These are phyloP conservation scores for Calonectria pseudoturangicola DNA, from an alignment of 2,329 filamentous ascomycete genomes.

Conservation along the genomic window DNA sequence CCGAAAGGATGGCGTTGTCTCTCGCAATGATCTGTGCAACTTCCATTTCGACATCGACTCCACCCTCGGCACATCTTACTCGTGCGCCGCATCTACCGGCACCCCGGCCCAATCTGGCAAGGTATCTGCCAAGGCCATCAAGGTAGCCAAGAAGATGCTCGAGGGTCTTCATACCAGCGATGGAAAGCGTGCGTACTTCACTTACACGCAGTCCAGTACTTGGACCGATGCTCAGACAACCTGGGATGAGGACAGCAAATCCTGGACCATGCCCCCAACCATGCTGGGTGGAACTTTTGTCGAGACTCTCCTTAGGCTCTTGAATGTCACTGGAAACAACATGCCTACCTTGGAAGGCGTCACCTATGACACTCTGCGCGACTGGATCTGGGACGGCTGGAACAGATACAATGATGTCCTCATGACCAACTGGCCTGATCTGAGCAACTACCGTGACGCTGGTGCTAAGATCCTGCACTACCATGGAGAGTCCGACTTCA, in stretches of 20 bases:
- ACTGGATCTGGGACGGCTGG: conserved; percentile 29
- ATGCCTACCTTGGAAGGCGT: conserved; percentile 1
- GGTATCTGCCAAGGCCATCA: conserved; percentile 5
- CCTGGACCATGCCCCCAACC: conserved; percentile 17
- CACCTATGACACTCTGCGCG: conserved; percentile 24
- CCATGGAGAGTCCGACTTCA: conserved; percentile 27
- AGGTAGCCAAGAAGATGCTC: conserved; percentile 5
- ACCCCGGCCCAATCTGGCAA: conserved; percentile 12
- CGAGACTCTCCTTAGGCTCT: conserved; percentile 9
- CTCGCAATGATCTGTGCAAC: conserved; percentile 17
- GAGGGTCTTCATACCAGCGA: conserved; percentile 10
- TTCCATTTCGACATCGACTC: conserved; percentile 14
- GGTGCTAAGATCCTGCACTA: conserved; percentile 26
- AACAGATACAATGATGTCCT: conserved; percentile 23
- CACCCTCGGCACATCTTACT: conserved; percentile 7
- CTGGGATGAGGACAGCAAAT: background rate
- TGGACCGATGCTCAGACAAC: conserved; percentile 9
- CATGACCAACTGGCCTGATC: conserved; percentile 30
- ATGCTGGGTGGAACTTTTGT: conserved; percentile 10
- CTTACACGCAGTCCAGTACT: conserved; percentile 10
- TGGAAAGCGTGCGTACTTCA: conserved; percentile 19
- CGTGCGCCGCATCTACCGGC: background rate
- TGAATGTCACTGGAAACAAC: conserved; percentile 1
- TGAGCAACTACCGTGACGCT: conserved; percentile 26
- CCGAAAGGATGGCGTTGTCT: conserved; percentile 9